Percentiles rank a stretch among this genome's conserved stretches.
phyloP scores from a whole-genome alignment of 495 filamentous ascomycete genomes.

The Daldinia vernicosa region DNA sequence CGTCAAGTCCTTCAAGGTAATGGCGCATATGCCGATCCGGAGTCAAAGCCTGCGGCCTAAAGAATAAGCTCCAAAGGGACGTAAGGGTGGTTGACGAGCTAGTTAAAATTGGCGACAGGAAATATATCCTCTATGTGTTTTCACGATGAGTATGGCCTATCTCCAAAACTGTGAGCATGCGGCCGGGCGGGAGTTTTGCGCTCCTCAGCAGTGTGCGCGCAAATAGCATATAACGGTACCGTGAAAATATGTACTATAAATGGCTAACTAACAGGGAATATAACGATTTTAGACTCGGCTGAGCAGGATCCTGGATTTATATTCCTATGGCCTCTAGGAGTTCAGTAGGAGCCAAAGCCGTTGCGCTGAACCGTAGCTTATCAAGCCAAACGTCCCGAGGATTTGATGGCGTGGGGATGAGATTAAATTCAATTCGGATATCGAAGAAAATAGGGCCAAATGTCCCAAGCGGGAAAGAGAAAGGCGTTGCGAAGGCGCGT shows the following conservation, averaged over 20 bases:
- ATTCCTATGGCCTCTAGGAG: background rate
- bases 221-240: conserved; percentile 3
- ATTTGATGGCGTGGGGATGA: conserved; percentile 8
- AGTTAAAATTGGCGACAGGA: conserved; percentile 21
- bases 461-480: background rate
- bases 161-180: conserved; percentile 8
- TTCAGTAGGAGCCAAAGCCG: conserved; percentile 1
- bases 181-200: conserved; percentile 1
- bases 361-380: conserved; percentile 2
- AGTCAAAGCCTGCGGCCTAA: background rate
- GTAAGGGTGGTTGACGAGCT: background rate
- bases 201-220: conserved; percentile 5
- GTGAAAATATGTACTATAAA: conserved; percentile 15
- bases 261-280: conserved; percentile 19
- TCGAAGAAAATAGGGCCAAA: conserved; percentile 3
- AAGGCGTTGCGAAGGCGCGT: conserved; percentile 3
- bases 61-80: background rate
- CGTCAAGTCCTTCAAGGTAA: conserved; percentile 2
- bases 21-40: conserved; percentile 5
- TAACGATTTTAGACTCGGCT: background rate
- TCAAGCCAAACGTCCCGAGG: background rate
- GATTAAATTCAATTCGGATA: conserved; percentile 16
- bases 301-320: conserved; percentile 3
- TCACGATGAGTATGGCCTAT: conserved; percentile 11
- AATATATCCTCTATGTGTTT: conserved; percentile 4